These are phyloP conservation scores for Linum trigynum DNA, from an alignment of 345 rosid species.

Conservation along the genomic window DNA sequence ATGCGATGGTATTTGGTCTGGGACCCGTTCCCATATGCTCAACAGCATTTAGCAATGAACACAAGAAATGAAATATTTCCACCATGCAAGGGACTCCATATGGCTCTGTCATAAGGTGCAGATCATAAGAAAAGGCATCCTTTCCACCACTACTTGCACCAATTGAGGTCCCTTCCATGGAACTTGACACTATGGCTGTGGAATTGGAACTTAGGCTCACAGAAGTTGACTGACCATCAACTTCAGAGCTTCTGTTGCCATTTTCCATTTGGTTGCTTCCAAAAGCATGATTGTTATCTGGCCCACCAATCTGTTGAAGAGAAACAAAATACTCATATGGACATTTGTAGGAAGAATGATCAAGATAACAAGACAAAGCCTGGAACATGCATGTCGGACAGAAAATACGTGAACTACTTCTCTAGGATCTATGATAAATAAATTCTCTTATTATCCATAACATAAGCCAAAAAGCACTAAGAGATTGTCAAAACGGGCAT, in stretches of 20 bases:
- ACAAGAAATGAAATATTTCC: slow-evolving; percentile 89
- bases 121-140: slow-evolving; percentile 59
- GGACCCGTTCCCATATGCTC: slow-evolving; percentile 75
- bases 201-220: slow-evolving; percentile 50
- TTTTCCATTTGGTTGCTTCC: slow-evolving; percentile 62
- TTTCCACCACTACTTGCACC: slow-evolving; percentile 45
- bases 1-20: slow-evolving; percentile 67
- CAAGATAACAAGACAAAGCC: neutral
- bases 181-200: slow-evolving; percentile 28
- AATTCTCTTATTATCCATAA: neutral
- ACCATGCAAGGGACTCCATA: slow-evolving; percentile 97
- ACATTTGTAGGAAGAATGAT: neutral
- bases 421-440: neutral
- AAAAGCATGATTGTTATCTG: slow-evolving; percentile 65
- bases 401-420: neutral
- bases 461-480: no score
- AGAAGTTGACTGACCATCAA: slow-evolving; percentile 51
- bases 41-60: slow-evolving; percentile 63
- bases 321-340: slow-evolving; percentile 2
- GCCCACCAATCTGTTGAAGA: slow-evolving; percentile 52
- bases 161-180: slow-evolving; percentile 52
- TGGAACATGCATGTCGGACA: neutral
- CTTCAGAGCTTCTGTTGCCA: slow-evolving; percentile 59
- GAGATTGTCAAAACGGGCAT: neutral
- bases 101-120: slow-evolving; percentile 78